Base-by-base conservation (phyloP, 495 filamentous ascomycete genomes). In the Trichoderma parareesei region DNA sequence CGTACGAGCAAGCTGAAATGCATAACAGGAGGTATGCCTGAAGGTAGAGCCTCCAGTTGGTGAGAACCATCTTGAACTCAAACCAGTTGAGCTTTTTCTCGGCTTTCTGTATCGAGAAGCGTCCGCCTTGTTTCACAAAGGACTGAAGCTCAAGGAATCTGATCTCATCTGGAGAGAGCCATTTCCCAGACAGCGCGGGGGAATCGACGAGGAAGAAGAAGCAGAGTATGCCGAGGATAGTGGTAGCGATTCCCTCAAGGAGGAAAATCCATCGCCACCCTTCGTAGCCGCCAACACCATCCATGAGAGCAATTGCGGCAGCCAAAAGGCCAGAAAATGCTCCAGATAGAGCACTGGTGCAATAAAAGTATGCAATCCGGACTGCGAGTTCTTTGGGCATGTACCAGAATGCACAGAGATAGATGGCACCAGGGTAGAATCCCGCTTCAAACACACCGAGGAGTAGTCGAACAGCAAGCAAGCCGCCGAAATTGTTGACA, bases 311-410 rank as follows among this genome's bases (percentile, higher is more conserved):
- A 65, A 92, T 89, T 0, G 74, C 86, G 62, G 86, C 90, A 2
- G 89, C 89, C 3, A 92, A 76, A 0, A 92, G 76, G 3, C 90
- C 90, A 35, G 89, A 90, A 66, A 84, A 87, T 37, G 88, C 89
- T 5, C 90, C 90, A 3, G 89, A 86, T 13, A 91, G 76, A 1
- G 90, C 88, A 3, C 88, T 84, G 55, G 82, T 88, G 60, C 88
- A 85, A 70, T 92, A 92, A 6, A 91, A 79, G 69, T 90, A 90
- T 0, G 85, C 84, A 4, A 90, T 85, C 35, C 90, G 82, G 41
- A 90, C 77, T 5, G 88, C 89, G 35, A 90, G 81, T 68, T 91
- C 88, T 8, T 81, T 80, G 64, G 87, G 87, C 49, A 81, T 85
- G 70, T 90, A 91, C 74, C 90, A 90, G 61, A 90, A 81, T 0